Evolutionary conservation across 305 asterid species (phyloP).

Genomic region (Caryopteris hybrid): DNA sequence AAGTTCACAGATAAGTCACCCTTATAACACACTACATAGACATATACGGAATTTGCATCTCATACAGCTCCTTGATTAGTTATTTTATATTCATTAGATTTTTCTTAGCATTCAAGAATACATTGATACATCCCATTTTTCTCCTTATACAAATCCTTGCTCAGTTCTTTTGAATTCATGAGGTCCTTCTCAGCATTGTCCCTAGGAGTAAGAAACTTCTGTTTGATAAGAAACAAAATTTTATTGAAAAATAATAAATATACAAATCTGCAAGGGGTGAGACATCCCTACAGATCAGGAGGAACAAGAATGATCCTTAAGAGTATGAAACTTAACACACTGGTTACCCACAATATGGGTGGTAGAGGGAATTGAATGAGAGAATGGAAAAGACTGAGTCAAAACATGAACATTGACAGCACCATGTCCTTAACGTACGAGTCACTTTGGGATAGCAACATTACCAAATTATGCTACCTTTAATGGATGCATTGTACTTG

Average conservation of each 20-base stretch:
- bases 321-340: not conserved
- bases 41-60: constrained; percentile 3
- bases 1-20: not conserved
- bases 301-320: not conserved
- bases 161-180: not conserved
- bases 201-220: too few relatives aligned
- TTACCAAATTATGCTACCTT: not conserved
- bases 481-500: not conserved
- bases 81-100: not conserved
- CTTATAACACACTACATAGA: not conserved
- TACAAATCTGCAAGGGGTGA: too few relatives aligned
- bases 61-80: not conserved
- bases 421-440: not conserved
- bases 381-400: not conserved
- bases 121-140: not conserved
- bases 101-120: not conserved
- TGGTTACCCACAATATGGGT: not conserved
- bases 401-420: not conserved
- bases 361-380: not conserved
- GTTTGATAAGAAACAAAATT: too few relatives aligned
- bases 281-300: not conserved
- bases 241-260: too few relatives aligned
- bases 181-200: not conserved
- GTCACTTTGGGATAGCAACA: not conserved
- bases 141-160: not conserved